A percentile compares a stretch with the other conserved stretches of the same genome.
phyloP scores from a whole-genome alignment of 495 filamentous ascomycete genomes.

The Annulohypoxylon moriforme region DNA sequence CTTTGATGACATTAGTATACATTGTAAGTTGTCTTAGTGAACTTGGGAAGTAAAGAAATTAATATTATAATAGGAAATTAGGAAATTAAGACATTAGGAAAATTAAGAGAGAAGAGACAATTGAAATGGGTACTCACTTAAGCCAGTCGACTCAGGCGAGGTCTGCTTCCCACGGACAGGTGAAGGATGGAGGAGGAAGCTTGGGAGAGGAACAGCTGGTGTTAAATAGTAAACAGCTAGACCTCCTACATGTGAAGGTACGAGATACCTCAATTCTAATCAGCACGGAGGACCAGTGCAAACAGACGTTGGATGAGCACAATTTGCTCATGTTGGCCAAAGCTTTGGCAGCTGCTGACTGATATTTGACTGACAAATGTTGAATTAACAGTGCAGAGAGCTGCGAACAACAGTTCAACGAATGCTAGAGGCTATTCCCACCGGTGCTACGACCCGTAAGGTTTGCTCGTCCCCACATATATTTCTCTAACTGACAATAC shows the following conservation, averaged over 20 bases:
- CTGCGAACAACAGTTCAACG: constrained; percentile 59
- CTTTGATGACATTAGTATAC: too few relatives aligned
- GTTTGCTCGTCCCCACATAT: constrained; percentile 41
- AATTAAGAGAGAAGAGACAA: too few relatives aligned
- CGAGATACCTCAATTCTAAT: not conserved
- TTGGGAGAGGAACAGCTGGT: constrained; percentile 53
- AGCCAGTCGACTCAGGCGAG: not conserved
- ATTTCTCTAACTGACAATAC: constrained; percentile 5
- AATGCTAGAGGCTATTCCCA: constrained; percentile 59
- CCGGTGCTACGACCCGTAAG: constrained; percentile 50
- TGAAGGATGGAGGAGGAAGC: constrained; percentile 8
- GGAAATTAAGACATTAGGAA: not conserved
- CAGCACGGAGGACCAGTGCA: not conserved
- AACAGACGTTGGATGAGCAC: not conserved
- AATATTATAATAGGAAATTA: too few relatives aligned
- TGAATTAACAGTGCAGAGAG: constrained; percentile 50
- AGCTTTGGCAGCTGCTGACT: not conserved
- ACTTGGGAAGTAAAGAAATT: not conserved
- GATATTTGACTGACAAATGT: not conserved
- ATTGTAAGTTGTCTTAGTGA: too few relatives aligned
- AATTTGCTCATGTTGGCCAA: not conserved
- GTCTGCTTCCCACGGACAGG: not conserved
- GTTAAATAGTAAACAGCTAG: constrained; percentile 51
- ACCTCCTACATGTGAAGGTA: constrained; percentile 58
- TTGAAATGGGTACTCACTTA: constrained; percentile 17